Base-by-base conservation (phyloP, 2,329 filamentous ascomycete genomes). In the Elsinoe fawcettii region DNA sequence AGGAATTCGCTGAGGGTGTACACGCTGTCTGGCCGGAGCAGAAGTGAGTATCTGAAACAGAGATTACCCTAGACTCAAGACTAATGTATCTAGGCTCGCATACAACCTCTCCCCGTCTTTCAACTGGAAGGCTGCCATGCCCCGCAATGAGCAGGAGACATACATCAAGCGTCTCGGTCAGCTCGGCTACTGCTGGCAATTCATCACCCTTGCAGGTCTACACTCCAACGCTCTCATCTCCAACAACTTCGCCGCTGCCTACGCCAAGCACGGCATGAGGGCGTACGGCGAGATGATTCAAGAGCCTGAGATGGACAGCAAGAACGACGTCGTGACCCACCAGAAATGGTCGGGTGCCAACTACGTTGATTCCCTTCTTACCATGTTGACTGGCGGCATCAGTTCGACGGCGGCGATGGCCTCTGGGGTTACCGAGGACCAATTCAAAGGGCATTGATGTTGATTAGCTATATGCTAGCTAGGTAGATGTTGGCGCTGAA, bases 61-160 rank as follows among this genome's bases (percentile, higher is more conserved):
- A 20, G 36, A 34, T 25, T 7, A 27, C 16, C 27, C 51, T 30
- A 47, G 22, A 46, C 37, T 36, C 44, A 25, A 46, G 14, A 39
- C 49, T 39, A 46, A 62, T 61, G 59, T 36, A 47, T 32, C n/a
- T 23, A 93, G 88, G 72, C 87, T 99, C 60, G 87, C 93, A 4
- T 99, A 99, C 80, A 99, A 99, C 80, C 86, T 99, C 63, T 96
- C 90, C 0, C 93, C 93, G 27, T 96, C 90, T 2, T 99, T 99
- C 86, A 99, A 99, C 83, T 99, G 93, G 93, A 97, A 97, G 80
- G 81, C 90, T 59, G 93, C 92, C 66, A 96, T 96, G 91, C 81
- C 89, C 44, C 84, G 87, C 63, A 80, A 81, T 55, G 92, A 97
- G 72, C 93, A 99, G 76, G 90, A 96, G 77, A 99, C 93, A 18